Evolutionary conservation across 495 filamentous ascomycete genomes (phyloP), one percentile per base, ranked within the genome.

Genomic region (Neurospora sp.): DNA sequence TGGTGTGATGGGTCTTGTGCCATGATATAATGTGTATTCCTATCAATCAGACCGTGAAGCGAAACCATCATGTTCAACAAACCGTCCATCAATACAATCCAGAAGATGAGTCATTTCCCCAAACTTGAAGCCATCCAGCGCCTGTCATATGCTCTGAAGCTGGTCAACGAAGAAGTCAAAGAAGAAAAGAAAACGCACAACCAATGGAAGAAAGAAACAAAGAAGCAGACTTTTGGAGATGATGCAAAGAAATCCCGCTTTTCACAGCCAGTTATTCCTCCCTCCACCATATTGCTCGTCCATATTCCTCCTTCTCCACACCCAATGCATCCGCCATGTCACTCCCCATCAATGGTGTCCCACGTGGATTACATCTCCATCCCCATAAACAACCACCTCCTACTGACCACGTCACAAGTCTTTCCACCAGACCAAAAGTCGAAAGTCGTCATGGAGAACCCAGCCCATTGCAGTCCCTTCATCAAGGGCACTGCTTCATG

Each of bases 381-480:
- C 13, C 90, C 89, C 82, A 97, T 85, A 81, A 95, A 93, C 11
- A 98, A 75, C 94, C 94, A 98, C 75, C 86, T 84, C 36, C 89
- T 81, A 81, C 93, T 96, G 17, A 87, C 83, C 74, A 88, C 79
- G 77, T 91, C 85, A 36, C 54, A 66, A 34, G 28, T 36, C 71
- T 83, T 72, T 34, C 83, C 81, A 69, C 84, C 75, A 3, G 87
- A 86, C 92, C 93, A 97, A 66, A 88, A 85, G 72, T 92, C 88
- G 15, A 98, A 84, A 19, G 92, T 94, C 70, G 90, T 90, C 70
- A 93, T 85, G 78, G 90, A 91, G 77, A 97, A 98, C 39, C 94
- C 94, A 76, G 94, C 94, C 94, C 94, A 98, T 76, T 94, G 92
- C 42, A 98, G 87, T 72, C 93, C 93, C 77, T 90, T 91, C 74